Evolutionary conservation across 2,329 filamentous ascomycete genomes (phyloP).

Genomic region (Byssothecium circinans): DNA sequence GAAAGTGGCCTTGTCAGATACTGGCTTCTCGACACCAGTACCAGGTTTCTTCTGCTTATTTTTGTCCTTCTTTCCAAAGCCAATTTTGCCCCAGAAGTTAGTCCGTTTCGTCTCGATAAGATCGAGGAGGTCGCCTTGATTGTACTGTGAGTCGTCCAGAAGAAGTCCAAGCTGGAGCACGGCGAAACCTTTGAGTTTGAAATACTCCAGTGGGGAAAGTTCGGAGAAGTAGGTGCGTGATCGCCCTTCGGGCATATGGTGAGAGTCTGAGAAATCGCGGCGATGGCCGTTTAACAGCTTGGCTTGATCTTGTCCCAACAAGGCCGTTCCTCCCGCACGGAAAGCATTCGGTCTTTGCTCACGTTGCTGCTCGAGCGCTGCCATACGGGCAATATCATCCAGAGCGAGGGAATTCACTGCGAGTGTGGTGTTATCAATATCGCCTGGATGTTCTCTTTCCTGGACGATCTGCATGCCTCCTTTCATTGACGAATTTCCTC

Average conservation of each 20-base stretch:
- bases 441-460: conserved; percentile 69
- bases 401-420: conserved; percentile 88
- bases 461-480: conserved; percentile 77
- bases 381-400: conserved; percentile 94
- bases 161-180: conserved; percentile 94
- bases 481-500: conserved; percentile 62
- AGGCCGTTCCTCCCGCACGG: conserved; percentile 70
- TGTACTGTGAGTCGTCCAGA: conserved; percentile 86
- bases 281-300: conserved; percentile 70
- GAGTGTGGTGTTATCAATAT: conserved; percentile 79
- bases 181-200: conserved; percentile 93
- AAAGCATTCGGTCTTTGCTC: conserved; percentile 84
- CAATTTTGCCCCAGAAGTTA: conserved; percentile 98
- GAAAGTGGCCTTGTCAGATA: conserved; percentile 75
- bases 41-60: conserved; percentile 75
- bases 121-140: conserved; percentile 87
- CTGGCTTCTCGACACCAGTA: conserved; percentile 35
- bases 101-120: conserved; percentile 92
- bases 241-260: conserved; percentile 53
- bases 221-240: conserved; percentile 92
- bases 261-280: conserved; percentile 63
- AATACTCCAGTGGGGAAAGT: conserved; percentile 91
- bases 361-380: conserved; percentile 90
- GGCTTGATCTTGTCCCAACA: conserved; percentile 67
- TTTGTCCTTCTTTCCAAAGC: conserved; percentile 93